phyloP scores from a whole-genome alignment of 1,284 basidiomycete genomes.

The Laetiporus sulphureus region DNA sequence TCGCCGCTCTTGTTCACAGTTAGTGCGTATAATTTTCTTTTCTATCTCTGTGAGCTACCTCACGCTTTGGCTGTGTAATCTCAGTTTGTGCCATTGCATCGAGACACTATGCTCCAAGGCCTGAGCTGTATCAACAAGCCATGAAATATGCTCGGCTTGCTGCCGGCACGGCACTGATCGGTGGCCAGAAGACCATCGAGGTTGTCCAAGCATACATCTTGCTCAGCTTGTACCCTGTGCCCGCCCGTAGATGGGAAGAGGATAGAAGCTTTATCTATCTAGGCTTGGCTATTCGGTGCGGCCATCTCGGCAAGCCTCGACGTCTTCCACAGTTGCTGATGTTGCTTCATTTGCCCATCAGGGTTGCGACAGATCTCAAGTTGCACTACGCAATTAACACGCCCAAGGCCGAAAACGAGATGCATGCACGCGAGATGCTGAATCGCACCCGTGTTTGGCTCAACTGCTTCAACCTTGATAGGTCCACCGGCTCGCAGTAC shows the following conservation, averaged over 20 bases:
- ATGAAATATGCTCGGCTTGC: constrained; percentile 70
- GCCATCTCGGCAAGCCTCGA: too few species aligned
- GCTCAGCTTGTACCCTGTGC: constrained; percentile 67
- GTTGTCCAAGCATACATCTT: constrained; percentile 69
- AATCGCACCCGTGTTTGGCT: constrained; percentile 87
- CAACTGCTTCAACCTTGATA: constrained; percentile 81
- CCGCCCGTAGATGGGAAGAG: constrained; percentile 71
- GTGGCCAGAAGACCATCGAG: constrained; percentile 70
- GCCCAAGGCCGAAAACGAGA: constrained; percentile 60
- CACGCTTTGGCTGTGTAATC: constrained; percentile 1
- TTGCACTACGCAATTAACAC: constrained; percentile 72
- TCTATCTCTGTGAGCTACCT: background rate
- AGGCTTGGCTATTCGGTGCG: constrained; percentile 68
- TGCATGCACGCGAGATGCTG: constrained; percentile 73
- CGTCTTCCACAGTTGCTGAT: too few species aligned
- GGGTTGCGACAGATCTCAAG: constrained; percentile 79
- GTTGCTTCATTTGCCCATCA: constrained; percentile 16
- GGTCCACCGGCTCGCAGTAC: constrained; percentile 76
- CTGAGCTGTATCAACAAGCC: constrained; percentile 54
- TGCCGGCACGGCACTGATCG: constrained; percentile 65
- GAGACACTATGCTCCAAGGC: constrained; percentile 60
- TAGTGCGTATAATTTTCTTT: constrained; percentile 43
- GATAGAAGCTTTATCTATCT: constrained; percentile 76
- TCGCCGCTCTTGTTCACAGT: constrained; percentile 81
- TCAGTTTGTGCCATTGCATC: constrained; percentile 76